phyloP scores from a whole-genome alignment of 306 rosid genomes.

The Astragalus glycyphyllos region DNA sequence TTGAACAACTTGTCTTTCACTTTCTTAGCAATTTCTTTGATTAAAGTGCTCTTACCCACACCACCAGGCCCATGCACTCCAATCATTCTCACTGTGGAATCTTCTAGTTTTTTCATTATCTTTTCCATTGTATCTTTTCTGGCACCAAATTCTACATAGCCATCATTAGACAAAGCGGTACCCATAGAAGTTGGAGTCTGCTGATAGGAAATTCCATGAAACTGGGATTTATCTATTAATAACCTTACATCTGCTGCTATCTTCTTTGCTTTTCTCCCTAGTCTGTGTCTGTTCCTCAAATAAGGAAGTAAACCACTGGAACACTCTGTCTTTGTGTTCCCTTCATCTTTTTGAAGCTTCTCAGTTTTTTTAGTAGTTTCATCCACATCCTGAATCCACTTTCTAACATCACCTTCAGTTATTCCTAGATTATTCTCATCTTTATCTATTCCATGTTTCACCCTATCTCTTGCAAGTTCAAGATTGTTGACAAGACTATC shows the following conservation, averaged over 20 bases:
- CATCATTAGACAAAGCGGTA: background rate
- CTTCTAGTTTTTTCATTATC: conserved; percentile 36
- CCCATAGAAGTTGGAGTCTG: background rate
- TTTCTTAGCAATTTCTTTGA: conserved; percentile 32
- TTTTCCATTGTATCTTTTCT: conserved; percentile 1
- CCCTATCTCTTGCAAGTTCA: too few species aligned
- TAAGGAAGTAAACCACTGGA: background rate
- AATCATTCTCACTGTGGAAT: conserved; percentile 27
- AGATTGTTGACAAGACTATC: too few species aligned
- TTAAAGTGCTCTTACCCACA: conserved; percentile 37
- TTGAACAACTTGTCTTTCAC: conserved; percentile 32
- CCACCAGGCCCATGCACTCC: conserved; percentile 37
- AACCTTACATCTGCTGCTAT: background rate
- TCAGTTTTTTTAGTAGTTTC: too few species aligned
- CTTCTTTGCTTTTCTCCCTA: conserved; percentile 33
- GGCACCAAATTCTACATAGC: conserved; percentile 8
- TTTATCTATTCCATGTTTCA: background rate
- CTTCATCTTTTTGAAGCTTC: background rate
- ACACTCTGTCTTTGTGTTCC: background rate
- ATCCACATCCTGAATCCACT: conserved; percentile 25
- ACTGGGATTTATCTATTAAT: background rate
- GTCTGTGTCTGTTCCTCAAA: conserved; percentile 15
- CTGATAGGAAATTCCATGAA: background rate
- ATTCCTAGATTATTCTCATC: background rate
- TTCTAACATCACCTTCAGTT: background rate